Conservation (phyloP, 345 rosid species). For the Brassica carinata region DNA sequence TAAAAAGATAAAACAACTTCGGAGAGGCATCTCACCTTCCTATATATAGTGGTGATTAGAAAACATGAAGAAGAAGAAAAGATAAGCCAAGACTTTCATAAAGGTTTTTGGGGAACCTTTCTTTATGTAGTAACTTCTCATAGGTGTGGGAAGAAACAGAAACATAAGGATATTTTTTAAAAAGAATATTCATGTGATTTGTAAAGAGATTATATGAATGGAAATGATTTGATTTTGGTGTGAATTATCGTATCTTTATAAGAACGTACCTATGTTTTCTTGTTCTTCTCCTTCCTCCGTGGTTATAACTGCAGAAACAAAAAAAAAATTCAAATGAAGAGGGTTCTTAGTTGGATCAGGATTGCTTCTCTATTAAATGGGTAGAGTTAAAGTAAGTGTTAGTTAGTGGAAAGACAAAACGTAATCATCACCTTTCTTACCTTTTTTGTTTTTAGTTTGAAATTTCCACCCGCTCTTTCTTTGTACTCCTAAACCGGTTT, state of each 20-base stretch:
- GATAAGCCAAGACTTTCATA: neutral
- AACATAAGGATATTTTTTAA: neutral
- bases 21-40: conserved; percentile 37
- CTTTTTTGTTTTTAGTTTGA: conserved; percentile 33
- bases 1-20: conserved; percentile 12
- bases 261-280: conserved; percentile 27
- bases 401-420: conserved; percentile 42
- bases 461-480: conserved; percentile 10
- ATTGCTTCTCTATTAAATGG: conserved; percentile 16
- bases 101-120: conserved; percentile 19
- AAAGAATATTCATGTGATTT: conserved; percentile 33
- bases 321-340: neutral
- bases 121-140: conserved; percentile 32
- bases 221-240: conserved; percentile 41
- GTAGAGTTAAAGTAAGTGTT: conserved; percentile 13
- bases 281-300: conserved; percentile 19
- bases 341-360: conserved; percentile 24
- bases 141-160: conserved; percentile 14
- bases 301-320: conserved; percentile 15
- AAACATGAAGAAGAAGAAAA: conserved; percentile 18
- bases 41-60: conserved; percentile 34
- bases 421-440: conserved; percentile 41
- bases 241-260: conserved; percentile 7
- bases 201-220: conserved; percentile 37
- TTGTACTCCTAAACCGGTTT: conserved; percentile 17